Evolutionary conservation across 148 eudicot genomes (phyloP), one percentile per base, ranked within the genome.

Genomic region (Nepenthes gracilis): DNA sequence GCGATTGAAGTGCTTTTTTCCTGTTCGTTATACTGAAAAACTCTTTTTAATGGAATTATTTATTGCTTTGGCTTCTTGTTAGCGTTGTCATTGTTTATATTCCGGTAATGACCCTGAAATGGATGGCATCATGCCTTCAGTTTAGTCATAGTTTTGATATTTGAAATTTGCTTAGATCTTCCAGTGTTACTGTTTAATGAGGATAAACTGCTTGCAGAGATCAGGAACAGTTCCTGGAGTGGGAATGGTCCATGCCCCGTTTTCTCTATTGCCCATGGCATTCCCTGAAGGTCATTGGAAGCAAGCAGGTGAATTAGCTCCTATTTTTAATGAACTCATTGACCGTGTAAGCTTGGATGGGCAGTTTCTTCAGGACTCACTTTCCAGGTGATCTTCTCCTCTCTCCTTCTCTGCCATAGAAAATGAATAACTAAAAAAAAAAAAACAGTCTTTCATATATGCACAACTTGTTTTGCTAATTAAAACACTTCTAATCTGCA

Each of bases 301-400:
- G 45, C 92, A 88, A 77, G 99, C 96, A 47, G 82, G 92, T 69
- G 92, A 82, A 67, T 67, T 93, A 74, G 95, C 99, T 54, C 95
- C 99, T n/a, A 76, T 93, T 58, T 88, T 93, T 69, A 93, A 93
- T 77, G 99, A 93, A 64, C 83, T 93, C 35, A 80, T 84, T 51
- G 96, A 93, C 65, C 91, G 96, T 37, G 92, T 93, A 49, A 93
- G 99, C 79, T 77, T 88, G 85, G 96, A 93, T 77, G 84, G 75
- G 9, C 72, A 81, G 60, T 93, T 93, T 71, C 68, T 93, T 40
- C 96, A 88, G 65, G 87, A 88, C 4, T 84, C 96, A 12, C 85
- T 93, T 15, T 85, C 96, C 62, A 93, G 99, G 99, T 90, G 69
- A 68, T 62, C 47, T 72, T 35, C 63, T 36, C 57, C 47, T 49